These are phyloP conservation scores for Exophiala sp. DNA, from an alignment of 2,329 filamentous ascomycete genomes.

Conservation along the genomic window DNA sequence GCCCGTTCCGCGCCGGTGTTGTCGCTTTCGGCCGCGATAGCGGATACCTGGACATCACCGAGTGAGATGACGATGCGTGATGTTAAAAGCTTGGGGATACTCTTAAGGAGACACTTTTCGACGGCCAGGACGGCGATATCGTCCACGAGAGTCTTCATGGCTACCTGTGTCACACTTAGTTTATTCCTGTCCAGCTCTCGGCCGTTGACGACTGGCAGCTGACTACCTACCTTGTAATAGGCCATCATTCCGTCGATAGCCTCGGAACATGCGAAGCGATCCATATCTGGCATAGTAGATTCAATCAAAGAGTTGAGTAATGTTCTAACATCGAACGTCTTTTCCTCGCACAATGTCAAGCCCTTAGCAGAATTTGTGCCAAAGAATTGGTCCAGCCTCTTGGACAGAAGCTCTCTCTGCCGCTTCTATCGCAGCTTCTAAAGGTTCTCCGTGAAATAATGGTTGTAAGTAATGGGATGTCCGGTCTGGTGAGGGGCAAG, in stretches of 20 bases:
- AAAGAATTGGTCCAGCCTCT: slow-evolving; percentile 3
- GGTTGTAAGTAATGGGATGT: slow-evolving; percentile 38
- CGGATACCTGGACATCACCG: background rate
- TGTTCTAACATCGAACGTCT: slow-evolving; percentile 11
- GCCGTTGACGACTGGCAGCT: too few relatives aligned
- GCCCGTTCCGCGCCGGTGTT: background rate
- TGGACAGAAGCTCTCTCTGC: background rate
- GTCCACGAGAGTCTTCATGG: slow-evolving; percentile 40
- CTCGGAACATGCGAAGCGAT: slow-evolving; percentile 37
- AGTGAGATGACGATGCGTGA: slow-evolving; percentile 1
- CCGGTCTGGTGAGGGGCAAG: slow-evolving; percentile 44
- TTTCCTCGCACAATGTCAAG: slow-evolving; percentile 3
- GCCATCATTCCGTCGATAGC: slow-evolving; percentile 43
- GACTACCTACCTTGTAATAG: slow-evolving; percentile 43
- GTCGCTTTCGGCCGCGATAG: slow-evolving; percentile 2
- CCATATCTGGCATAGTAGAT: slow-evolving; percentile 35
- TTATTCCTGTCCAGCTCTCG: too few relatives aligned
- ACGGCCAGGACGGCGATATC: slow-evolving; percentile 39
- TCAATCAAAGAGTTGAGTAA: background rate
- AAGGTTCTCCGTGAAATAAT: slow-evolving; percentile 35
- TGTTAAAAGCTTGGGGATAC: background rate
- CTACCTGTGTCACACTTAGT: slow-evolving; percentile 33
- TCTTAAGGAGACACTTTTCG: slow-evolving; percentile 32
- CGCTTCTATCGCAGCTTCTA: slow-evolving; percentile 24
- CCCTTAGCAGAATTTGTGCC: background rate